Evolutionary conservation across 2,329 filamentous ascomycete species (phyloP).

Genomic region (Fusarium piperis): DNA sequence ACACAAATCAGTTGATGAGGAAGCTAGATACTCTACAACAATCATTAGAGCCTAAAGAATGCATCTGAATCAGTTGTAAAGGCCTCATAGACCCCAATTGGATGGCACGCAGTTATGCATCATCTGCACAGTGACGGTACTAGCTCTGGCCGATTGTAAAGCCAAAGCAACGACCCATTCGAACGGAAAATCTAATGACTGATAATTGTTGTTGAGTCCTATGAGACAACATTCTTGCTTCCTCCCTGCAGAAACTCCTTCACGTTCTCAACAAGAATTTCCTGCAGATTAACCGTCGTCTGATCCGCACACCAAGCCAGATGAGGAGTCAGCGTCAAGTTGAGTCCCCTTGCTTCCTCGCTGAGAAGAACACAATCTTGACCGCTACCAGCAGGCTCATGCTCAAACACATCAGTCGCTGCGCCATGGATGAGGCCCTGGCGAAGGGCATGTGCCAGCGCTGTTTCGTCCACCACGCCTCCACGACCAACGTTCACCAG

Average conservation of each 20-base stretch:
- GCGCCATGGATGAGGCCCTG: slow-evolving; percentile 6
- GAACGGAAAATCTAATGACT: neutral
- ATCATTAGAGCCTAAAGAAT: too few species aligned
- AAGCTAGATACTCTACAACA: too few species aligned
- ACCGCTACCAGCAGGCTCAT: slow-evolving; percentile 4
- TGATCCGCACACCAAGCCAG: slow-evolving; percentile 4
- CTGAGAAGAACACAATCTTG: neutral
- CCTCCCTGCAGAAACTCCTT: neutral
- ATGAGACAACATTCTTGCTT: neutral
- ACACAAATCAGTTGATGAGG: neutral
- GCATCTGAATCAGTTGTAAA: neutral
- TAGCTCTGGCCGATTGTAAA: neutral
- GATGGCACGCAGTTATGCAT: too few species aligned
- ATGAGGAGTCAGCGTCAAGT: neutral
- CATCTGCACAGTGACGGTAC: neutral
- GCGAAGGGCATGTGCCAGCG: slow-evolving; percentile 2
- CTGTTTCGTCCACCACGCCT: slow-evolving; percentile 8
- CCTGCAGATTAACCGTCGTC: neutral
- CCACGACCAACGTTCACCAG: slow-evolving; percentile 17
- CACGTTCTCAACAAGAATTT: neutral
- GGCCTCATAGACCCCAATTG: neutral
- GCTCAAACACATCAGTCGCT: slow-evolving; percentile 11
- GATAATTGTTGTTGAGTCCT: neutral
- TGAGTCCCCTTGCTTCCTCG: neutral
- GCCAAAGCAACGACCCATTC: neutral